Percentiles rank a stretch among this genome's conserved stretches.
Evolutionary conservation across 768 basidiomycete species (phyloP).

Genomic region (Boletus vermiculosoides): DNA sequence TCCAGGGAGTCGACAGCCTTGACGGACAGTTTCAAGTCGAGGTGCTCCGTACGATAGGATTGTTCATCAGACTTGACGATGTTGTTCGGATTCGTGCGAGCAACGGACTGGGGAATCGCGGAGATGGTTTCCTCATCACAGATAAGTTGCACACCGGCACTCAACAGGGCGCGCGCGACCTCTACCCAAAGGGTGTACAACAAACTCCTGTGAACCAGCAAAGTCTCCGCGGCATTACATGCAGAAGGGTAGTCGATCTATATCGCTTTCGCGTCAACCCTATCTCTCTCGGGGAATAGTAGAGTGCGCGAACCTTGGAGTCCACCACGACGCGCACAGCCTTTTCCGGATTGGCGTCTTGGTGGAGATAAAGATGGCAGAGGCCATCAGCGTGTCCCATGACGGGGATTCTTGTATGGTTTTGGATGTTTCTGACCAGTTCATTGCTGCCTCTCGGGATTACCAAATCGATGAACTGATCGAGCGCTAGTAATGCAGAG

Average conservation of each 20-base stretch:
- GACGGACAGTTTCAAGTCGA: conserved; percentile 82
- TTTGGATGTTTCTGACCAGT: conserved; percentile 86
- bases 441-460: conserved; percentile 94
- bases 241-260: conserved; percentile 94
- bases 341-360: conserved; percentile 73
- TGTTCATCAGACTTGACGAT: conserved; percentile 56
- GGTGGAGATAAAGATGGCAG: conserved; percentile 88
- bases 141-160: conserved; percentile 67
- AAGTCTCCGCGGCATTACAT: conserved; percentile 89
- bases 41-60: conserved; percentile 86
- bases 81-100: conserved; percentile 36
- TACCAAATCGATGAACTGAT: conserved; percentile 93
- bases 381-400: conserved; percentile 99
- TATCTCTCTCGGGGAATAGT: background rate
- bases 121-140: conserved; percentile 70
- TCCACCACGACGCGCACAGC: conserved; percentile 82
- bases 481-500: conserved; percentile 78
- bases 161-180: conserved; percentile 71
- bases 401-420: conserved; percentile 88
- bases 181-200: conserved; percentile 76
- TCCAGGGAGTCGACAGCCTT: conserved; percentile 66
- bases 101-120: conserved; percentile 47
- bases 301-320: conserved; percentile 65
- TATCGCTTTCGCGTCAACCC: conserved; percentile 1
- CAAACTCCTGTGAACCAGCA: conserved; percentile 77